Base-by-base conservation (phyloP, 495 filamentous ascomycete species). In the Podospora didyma region DNA sequence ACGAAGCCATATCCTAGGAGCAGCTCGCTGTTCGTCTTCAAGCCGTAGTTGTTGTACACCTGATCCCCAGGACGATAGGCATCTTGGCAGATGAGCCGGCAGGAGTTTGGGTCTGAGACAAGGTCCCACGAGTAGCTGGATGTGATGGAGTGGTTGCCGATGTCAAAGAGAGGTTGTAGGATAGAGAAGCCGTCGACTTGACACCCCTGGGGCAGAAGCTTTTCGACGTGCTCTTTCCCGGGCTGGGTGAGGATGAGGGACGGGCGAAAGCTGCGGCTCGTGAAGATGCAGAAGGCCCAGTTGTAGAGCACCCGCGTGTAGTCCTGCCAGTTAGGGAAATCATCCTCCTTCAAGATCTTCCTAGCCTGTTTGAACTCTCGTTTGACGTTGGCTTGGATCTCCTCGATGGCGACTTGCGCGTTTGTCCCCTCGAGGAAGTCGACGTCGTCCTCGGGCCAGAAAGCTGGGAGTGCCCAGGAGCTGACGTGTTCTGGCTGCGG, bases 241-340 rank as follows among this genome's bases (percentile, higher is more conserved):
- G 55, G 35, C 26, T 58, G 60, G 1, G 66, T 53, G 42, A 75
- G 48, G 54, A 82, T 61, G 31, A 79, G 71, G 0, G 73, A 76
- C 0, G 79, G 72, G 3, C 76, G 68, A 46, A 83, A 83, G 60
- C 78, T 81, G 61, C 80, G 69, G 59, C 73, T 79, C 11, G 76
- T 77, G 56, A 79, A 83, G 41, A 82, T 78, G 61, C 73, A 73
- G 57, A 77, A 81, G 0, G 80, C 76, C 80, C 80, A 83, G 57
- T 79, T 66, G 57, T 83, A 83, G 1, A 83, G 69, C 45, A 68
- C 49, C 1, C 65, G 69, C 6, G 71, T 72, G 59, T 76, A 75
- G 2, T 72, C 69, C 24, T 58, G 51, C 49, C 61, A 60, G 16
- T 59, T 35, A 9, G 64, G 59, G 19, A 66, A 64, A 17, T 64